Base-by-base conservation (phyloP, 2,329 filamentous ascomycete species). In the Verticillium nubilum region DNA sequence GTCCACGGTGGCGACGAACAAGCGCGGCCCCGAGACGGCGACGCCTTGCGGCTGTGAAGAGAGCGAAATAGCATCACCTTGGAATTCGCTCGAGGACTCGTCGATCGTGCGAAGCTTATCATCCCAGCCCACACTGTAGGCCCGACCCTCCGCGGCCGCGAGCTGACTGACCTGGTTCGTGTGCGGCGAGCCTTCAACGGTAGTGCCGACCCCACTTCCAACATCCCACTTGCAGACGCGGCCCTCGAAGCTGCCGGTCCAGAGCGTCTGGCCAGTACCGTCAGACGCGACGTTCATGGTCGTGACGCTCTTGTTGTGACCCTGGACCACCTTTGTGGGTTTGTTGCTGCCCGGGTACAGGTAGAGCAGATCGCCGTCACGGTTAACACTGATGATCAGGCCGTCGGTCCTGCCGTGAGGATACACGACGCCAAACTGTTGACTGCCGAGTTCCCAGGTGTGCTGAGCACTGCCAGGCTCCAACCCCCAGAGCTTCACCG, bases 351-450 rank as follows among this genome's bases (percentile, higher is more conserved):
- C 90, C 69, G 91, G 85, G 12, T 85, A 80, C 52, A 98, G 82
- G 73, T 99, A 99, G 72, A 91, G 96, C 61, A 99, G 85, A 71
- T 97, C 91, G 26, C 95, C 95, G 56, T 87, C 87, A 23, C 98
- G 82, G 67, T 92, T 95, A 65, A 98, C 78, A 72, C 91, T 96
- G 72, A 99, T 93, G 64, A 99, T 86, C 61, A 97, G 79, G 29
- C 90, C 91, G 71, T 99, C 95, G 58, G 79, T 89, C 64, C 94
- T 85, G 54, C 90, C 90, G 54, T 86, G 82, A 1, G 93, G 91
- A 87, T 92, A 96, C 10, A 95, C 91, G 5, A 99, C 92, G 57
- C 95, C 95, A 31, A 98, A 91, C 72, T 99, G 95, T 74, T 99
- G 95, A 70, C 97, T 84, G 3, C 93, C 92, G 71, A 98, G 84